Evolutionary conservation across 2,329 filamentous ascomycete species (phyloP), one percentile per base, ranked within the genome.

Genomic region (Setomelanomma holmii): DNA sequence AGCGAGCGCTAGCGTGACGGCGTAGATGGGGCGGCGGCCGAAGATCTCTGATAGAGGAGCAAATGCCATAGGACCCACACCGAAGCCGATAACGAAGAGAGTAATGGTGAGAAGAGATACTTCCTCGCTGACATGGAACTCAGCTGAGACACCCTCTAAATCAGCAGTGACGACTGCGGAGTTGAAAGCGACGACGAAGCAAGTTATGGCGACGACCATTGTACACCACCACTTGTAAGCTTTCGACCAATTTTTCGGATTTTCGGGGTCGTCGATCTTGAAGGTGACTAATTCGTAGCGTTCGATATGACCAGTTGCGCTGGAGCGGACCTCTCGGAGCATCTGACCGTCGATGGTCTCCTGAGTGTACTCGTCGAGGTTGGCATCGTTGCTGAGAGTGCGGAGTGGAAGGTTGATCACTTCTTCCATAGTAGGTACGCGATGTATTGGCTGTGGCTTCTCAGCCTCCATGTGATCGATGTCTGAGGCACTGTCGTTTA

Each of bases 171-270:
- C 87, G 60, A 96, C 87, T 45, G 86, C 86, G 42, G 87, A 91
- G 62, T 80, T 77, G 61, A 80, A 77, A 1, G 78, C 78, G 4
- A 80, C 64, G 16, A 75, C 75, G 51, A 80, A 80, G 60, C 78
- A 80, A 1, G 78, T 79, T 0, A 78, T 24, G 0, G 91, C 89
- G 0, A 96, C 90, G 14, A 91, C 86, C 88, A 96, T 91, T 20
- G 91, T 96, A 68, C 85, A 88, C 64, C 67, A 77, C 90, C 90
- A 93, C 75, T 93, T 95, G 73, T 79, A 88, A 1, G 76, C 78
- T 73, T 91, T 91, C 50, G 83, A 85, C 89, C 89, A 95, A 74
- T 93, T 95, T 80, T 93, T 93, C 0, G 91, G 90, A 66, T 93
- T 93, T 58, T 87, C 89, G 0, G 85, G 83, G 69, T 95, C 90